Percentiles rank a stretch among this genome's conserved stretches.
These are phyloP conservation scores for Chlamydomonas applanata DNA, from an alignment of 139 green algal genomes.

Conservation along the genomic window DNA sequence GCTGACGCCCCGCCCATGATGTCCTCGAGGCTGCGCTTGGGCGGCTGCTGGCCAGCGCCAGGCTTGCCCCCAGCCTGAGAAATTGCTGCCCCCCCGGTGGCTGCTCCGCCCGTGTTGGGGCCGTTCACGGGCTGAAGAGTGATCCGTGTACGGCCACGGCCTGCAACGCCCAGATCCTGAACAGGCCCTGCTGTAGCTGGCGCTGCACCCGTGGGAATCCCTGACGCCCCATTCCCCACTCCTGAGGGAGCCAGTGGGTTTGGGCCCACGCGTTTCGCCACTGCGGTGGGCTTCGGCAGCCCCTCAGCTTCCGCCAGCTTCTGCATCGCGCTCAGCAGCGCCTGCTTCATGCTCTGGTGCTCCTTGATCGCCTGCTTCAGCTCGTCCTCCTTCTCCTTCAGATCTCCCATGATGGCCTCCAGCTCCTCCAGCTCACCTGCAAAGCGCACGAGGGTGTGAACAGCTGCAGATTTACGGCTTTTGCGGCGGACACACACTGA, in stretches of 20 bases:
- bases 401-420: constrained; percentile 13
- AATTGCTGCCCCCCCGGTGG: no score
- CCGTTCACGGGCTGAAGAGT: constrained; percentile 8
- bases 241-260: not conserved
- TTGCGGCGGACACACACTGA: no score
- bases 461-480: no score
- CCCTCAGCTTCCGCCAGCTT: constrained; percentile 7
- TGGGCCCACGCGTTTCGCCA: not conserved
- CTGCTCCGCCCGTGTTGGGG: no score
- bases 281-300: not conserved
- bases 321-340: constrained; percentile 8
- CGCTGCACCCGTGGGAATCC: not conserved
- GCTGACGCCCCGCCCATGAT: no score
- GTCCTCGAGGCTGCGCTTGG: no score
- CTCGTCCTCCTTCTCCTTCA: constrained; percentile 34
- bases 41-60: no score
- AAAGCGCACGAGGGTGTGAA: no score
- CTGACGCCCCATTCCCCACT: constrained; percentile 4
- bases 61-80: no score
- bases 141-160: constrained; percentile 20
- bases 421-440: constrained; percentile 23
- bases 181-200: constrained; percentile 6
- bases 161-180: constrained; percentile 30
- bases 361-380: constrained; percentile 15
- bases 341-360: constrained; percentile 21